Conservation (phyloP, 768 basidiomycete species). For the Lentinula raphanica region DNA sequence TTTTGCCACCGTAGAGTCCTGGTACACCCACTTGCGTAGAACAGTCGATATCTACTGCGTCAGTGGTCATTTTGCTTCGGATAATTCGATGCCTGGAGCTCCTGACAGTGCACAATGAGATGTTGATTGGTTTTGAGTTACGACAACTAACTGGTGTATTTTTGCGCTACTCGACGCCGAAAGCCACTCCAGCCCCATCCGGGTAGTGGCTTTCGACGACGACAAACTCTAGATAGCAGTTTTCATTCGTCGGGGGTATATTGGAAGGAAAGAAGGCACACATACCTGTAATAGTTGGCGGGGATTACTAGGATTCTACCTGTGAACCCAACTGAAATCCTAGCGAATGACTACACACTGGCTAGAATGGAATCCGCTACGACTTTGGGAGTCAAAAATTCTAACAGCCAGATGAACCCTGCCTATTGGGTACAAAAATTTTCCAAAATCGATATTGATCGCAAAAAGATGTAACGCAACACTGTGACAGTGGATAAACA, state of each 20-base stretch:
- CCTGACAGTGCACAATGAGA: no score
- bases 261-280: not conserved
- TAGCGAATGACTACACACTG: not conserved
- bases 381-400: not conserved
- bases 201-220: not conserved
- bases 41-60: no score
- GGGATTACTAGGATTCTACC: not conserved
- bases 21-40: no score
- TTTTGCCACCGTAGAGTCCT: no score
- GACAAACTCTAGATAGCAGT: not conserved
- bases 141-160: no score
- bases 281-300: not conserved
- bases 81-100: no score
- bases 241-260: not conserved
- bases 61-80: no score
- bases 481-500: slow-evolving; percentile 4
- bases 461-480: not conserved
- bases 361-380: not conserved
- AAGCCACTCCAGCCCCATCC: not conserved
- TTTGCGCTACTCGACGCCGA: not conserved
- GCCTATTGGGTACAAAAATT: slow-evolving; percentile 2
- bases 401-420: not conserved
- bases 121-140: no score
- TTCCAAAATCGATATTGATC: not conserved
- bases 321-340: not conserved